Evolutionary conservation across 1,139 yeast species (phyloP), one percentile per base, ranked within the genome.

Genomic region (Saccharomyces hybrid): DNA sequence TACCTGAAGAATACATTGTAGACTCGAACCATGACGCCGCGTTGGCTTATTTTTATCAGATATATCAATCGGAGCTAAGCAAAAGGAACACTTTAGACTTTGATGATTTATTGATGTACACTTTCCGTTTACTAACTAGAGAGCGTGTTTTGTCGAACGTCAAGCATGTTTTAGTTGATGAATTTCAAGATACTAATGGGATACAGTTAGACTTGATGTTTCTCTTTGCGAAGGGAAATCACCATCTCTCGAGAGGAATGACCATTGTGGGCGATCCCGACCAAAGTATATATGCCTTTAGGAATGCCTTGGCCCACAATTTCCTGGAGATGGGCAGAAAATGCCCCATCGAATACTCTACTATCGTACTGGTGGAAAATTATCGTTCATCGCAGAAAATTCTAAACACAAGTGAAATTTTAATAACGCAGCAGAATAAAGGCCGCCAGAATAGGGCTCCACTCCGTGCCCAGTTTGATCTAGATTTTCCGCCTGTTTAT

Each of bases 241-340:
- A 63, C 23, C 62, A 60, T 14, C 51, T 63, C 7, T 65, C 69
- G n/a, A 63, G 70, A 50, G 84, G 84, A 58, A 76, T 91, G 7
- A 88, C 97, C 0, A 82, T 90, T 1, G 98, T 93, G 0, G 99
- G 99, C 0, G 99, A 93, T 64, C 96, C 97, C 0, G 97, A 93
- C 70, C 98, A 93, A 69, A 85, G 96, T 65, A 93, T 93, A 30
- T 93, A 93, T 67, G 89, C 85, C 0, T 91, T 91, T 61, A 75
- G 99, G 58, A 83, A 87, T 62, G 97, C 98, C 0, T 82, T 83
- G 48, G 76, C 85, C 0, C 73, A 75, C 14, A 90, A 88, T 63
- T 88, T 93, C 63, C 71, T 71, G 41, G 74, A 75, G 11, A 83
- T 93, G 90, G 68, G 70, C 41, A 64, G 69, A 0, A 70, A 75